Base-by-base conservation (phyloP, 169 alveolate species). In the Perkinsus chesapeaki region DNA sequence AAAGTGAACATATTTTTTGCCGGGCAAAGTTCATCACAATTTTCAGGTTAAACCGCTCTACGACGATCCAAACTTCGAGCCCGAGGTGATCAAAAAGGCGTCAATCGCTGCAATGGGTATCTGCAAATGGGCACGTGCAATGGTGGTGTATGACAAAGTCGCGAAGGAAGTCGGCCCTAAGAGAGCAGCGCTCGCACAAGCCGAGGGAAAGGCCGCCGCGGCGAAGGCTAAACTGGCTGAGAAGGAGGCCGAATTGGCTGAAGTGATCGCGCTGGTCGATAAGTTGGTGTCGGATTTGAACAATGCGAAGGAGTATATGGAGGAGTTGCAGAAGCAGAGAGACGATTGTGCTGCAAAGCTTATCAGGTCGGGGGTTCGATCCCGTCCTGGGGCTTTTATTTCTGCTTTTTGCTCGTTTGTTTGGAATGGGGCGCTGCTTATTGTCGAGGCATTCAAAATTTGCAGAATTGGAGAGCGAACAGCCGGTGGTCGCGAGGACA, bases 111-210 rank as follows among this genome's bases (percentile, higher is more conserved):
- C 99, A 95, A 93, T 96, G 93, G 99, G 99, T 47, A 97, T 98
- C 91, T 98, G 99, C 95, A 96, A 96, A 36, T 98, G 99, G 99
- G 99, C 97, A 7, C 96, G 97, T 19, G 99, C 99, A 92, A 97
- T 98, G 97, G 95, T 96, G 92, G 98, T 97, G 93, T 98, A 98
- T 94, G 98, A 98, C 92, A 96, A 96, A 93, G 98, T 97, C 91
- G 96, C 97, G 60, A 97, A 97, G 96, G 98, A 97, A 91, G 99
- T 97, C 39, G 97, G 97, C 95, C 97, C 98, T 36, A 97, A 96
- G 92, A 98, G 97, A 91, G 99, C 98, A 36, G 97, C 96, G 94
- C 96, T 97, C 92, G 98, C 97, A 82, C 94, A 98, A 93, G 99
- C 98, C 43, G 97, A 96, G 92, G 98, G 98, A 91, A 98, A 97